These are phyloP conservation scores for Metarhizium sp. DNA, from an alignment of 2,329 filamentous ascomycete species.

Conservation along the genomic window DNA sequence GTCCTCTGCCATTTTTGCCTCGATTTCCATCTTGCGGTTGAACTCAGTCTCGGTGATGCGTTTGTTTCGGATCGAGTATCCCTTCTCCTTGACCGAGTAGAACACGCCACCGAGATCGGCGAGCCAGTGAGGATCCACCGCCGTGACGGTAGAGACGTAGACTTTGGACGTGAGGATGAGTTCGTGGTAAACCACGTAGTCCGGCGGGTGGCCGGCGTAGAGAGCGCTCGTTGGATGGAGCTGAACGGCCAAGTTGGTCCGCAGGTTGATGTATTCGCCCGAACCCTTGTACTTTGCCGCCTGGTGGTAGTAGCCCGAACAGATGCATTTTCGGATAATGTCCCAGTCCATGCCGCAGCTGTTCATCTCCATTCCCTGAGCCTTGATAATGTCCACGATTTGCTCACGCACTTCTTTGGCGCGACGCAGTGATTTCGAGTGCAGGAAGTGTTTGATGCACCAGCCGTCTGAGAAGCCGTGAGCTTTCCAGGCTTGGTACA, in stretches of 20 bases:
- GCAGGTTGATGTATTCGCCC: slow-evolving; percentile 93
- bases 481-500: slow-evolving; percentile 89
- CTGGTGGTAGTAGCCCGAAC: slow-evolving; percentile 96
- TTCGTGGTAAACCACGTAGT: slow-evolving; percentile 97
- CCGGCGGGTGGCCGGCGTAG: slow-evolving; percentile 89
- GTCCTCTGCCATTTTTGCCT: slow-evolving; percentile 83
- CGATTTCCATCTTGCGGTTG: slow-evolving; percentile 86
- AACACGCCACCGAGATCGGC: slow-evolving; percentile 95
- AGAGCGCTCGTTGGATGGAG: slow-evolving; percentile 89
- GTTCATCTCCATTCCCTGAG: slow-evolving; percentile 79
- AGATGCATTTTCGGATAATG: slow-evolving; percentile 89
- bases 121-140: slow-evolving; percentile 94
- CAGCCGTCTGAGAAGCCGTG: slow-evolving; percentile 86
- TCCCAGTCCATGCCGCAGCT: slow-evolving; percentile 98
- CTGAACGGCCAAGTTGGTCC: slow-evolving; percentile 88
- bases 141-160: slow-evolving; percentile 95
- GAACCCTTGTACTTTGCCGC: slow-evolving; percentile 93
- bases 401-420: slow-evolving; percentile 94
- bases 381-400: slow-evolving; percentile 84
- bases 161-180: slow-evolving; percentile 94
- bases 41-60: slow-evolving; percentile 85
- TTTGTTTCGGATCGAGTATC: slow-evolving; percentile 80
- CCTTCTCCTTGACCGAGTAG: slow-evolving; percentile 96
- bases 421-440: slow-evolving; percentile 84
- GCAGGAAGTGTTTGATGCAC: slow-evolving; percentile 89